Base-by-base conservation (phyloP, 2,329 filamentous ascomycete species). In the Xylaria sp. region DNA sequence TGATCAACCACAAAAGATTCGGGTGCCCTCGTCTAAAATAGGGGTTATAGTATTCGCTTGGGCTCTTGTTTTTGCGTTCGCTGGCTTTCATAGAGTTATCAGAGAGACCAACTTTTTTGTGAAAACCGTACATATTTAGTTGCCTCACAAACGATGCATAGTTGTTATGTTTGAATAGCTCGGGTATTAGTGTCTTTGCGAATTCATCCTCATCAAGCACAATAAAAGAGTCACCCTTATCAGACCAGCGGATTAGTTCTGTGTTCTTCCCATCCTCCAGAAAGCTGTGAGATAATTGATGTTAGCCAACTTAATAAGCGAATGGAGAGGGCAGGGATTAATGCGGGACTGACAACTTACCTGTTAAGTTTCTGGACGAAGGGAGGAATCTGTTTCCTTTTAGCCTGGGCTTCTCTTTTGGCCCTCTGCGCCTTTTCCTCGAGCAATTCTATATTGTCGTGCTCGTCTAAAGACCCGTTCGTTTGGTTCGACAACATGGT, bases 151-250 rank as follows among this genome's bases (percentile, higher is more conserved):
- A 97, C 81, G 94, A 97, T 38, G 94, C 94, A 83, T 97, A 97
- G 80, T 97, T 97, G 87, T 93, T 97, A 82, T 98, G 96, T 82
- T 99, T 99, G 86, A 99, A 99, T 77, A 98, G 94, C 79, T 98
- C 97, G 2, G 96, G 96, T 17, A 99, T 88, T 75, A 99, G 97
- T 46, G 93, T 92, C 80, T 97, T 97, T 26, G 96, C 98, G 78
- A 99, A 99, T 80, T 97, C 95, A 77, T 99, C 96, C 81, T 99
- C 96, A 77, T 99, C 95, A 9, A 98, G 83, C 3, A 99, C 95
- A 65, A 98, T 92, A 81, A 99, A 99, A 0, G 95, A 97, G 77
- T 97, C 94, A 36, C 96, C 96, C 77, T 95, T 93, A 75, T 97
- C 93, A 0, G 96, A 97, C 96, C 96, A 99, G 74, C 95, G 90